Evolutionary conservation across 192 early-diverging fungal genomes (phyloP).

Genomic region (Fimicolochytrium jonesii): DNA sequence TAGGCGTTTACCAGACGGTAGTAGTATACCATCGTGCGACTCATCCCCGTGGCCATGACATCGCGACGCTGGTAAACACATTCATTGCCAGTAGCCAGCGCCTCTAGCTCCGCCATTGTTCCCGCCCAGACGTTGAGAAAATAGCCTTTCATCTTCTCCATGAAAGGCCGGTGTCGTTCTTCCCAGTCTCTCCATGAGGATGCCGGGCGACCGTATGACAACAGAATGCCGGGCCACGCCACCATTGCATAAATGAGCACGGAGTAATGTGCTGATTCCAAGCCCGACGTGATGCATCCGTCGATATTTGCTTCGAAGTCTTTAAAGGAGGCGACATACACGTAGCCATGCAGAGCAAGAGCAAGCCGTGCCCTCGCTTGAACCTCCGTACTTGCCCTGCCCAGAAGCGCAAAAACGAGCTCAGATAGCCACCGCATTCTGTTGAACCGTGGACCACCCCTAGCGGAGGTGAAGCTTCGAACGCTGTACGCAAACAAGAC

Average conservation of each 20-base stretch:
- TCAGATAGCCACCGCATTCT: conserved; percentile 21
- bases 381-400: not conserved
- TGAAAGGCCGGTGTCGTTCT: conserved; percentile 14
- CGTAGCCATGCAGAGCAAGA: conserved; percentile 2
- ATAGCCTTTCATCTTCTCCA: conserved; percentile 18
- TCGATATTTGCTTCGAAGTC: conserved; percentile 21
- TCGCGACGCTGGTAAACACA: conserved; percentile 13
- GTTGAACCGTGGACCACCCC: not conserved
- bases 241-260: conserved; percentile 20
- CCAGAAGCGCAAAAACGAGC: conserved; percentile 8
- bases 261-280: conserved; percentile 16
- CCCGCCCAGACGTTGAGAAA: conserved; percentile 23
- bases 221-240: not conserved
- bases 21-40: conserved; percentile 4
- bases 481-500: conserved; percentile 11
- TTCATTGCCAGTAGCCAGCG: conserved; percentile 3
- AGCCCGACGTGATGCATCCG: conserved; percentile 12
- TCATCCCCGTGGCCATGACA: conserved; percentile 25
- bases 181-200: conserved; percentile 11
- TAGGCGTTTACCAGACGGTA: conserved; percentile 11
- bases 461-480: conserved; percentile 5
- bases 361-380: conserved; percentile 21
- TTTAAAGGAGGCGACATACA: conserved; percentile 8
- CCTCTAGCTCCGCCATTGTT: conserved; percentile 13
- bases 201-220: conserved; percentile 17